phyloP scores from a whole-genome alignment of 208 protist genomes.

The Leishmania lainsoni region DNA sequence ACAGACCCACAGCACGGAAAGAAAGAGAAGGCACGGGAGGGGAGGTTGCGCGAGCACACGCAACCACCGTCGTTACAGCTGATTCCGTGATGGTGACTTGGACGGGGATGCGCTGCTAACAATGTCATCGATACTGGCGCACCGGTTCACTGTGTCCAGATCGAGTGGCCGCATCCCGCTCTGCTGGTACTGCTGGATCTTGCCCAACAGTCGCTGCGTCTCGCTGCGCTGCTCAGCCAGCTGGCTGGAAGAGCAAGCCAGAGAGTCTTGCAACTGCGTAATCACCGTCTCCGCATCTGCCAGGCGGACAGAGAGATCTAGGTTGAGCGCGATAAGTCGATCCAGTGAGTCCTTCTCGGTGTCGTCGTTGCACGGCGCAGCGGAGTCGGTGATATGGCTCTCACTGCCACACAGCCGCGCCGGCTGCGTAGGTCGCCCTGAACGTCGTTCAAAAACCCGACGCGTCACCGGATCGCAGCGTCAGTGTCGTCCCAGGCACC shows the following conservation, averaged over 20 bases:
- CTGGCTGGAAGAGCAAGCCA: slow-evolving; percentile 27
- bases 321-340: slow-evolving; percentile 33
- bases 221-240: slow-evolving; percentile 33
- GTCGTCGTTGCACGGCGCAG: neutral
- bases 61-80: neutral
- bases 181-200: slow-evolving; percentile 33
- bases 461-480: neutral
- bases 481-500: neutral
- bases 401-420: slow-evolving; percentile 4
- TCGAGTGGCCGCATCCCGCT: neutral
- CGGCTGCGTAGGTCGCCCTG: slow-evolving; percentile 10
- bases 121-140: neutral
- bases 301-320: slow-evolving; percentile 39
- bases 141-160: neutral
- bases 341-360: slow-evolving; percentile 10
- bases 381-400: neutral
- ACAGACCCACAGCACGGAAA: neutral
- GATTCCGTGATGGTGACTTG: neutral
- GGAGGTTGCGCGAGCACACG: neutral
- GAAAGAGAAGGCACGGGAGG: neutral
- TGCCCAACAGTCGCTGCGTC: slow-evolving; percentile 26
- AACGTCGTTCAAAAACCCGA: neutral
- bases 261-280: slow-evolving; percentile 27
- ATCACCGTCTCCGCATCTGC: slow-evolving; percentile 42
- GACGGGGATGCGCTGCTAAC: slow-evolving; percentile 13